Conservation (phyloP, 2,329 filamentous ascomycete species). For the Colletotrichum melonis region DNA sequence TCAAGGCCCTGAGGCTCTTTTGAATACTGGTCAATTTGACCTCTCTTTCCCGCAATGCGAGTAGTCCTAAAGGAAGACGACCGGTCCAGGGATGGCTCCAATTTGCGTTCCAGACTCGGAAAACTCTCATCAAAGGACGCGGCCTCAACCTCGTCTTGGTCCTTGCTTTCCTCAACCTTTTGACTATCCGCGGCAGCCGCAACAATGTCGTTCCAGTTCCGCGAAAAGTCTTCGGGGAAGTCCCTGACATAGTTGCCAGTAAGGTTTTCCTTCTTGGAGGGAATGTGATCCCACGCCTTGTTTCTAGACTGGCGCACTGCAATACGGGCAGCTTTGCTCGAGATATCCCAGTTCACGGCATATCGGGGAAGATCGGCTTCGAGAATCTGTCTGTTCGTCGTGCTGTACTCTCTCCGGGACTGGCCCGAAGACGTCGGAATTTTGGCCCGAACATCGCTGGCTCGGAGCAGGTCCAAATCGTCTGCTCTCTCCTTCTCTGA, state of each 20-base stretch:
- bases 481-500: constrained; percentile 38
- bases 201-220: constrained; percentile 51
- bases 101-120: constrained; percentile 47
- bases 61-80: constrained; percentile 13
- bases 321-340: constrained; percentile 28
- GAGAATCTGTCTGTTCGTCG: constrained; percentile 28
- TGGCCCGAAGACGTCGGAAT: constrained; percentile 29
- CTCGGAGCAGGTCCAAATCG: constrained; percentile 39
- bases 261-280: constrained; percentile 39
- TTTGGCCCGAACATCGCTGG: constrained; percentile 38
- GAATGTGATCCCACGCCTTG: constrained; percentile 31
- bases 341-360: constrained; percentile 31
- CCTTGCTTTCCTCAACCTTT: constrained; percentile 26
- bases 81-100: constrained; percentile 47
- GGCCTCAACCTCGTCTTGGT: constrained; percentile 44
- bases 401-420: constrained; percentile 31
- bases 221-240: constrained; percentile 63
- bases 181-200: constrained; percentile 6
- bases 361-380: constrained; percentile 28
- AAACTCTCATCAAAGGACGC: constrained; percentile 57
- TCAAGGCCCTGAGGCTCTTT: constrained; percentile 60
- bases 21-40: constrained; percentile 53
- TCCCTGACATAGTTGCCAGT: constrained; percentile 63
- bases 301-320: constrained; percentile 31
- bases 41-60: constrained; percentile 27